phyloP scores from a whole-genome alignment of 2,329 filamentous ascomycete genomes.

The Phaeoacremonium minimum region DNA sequence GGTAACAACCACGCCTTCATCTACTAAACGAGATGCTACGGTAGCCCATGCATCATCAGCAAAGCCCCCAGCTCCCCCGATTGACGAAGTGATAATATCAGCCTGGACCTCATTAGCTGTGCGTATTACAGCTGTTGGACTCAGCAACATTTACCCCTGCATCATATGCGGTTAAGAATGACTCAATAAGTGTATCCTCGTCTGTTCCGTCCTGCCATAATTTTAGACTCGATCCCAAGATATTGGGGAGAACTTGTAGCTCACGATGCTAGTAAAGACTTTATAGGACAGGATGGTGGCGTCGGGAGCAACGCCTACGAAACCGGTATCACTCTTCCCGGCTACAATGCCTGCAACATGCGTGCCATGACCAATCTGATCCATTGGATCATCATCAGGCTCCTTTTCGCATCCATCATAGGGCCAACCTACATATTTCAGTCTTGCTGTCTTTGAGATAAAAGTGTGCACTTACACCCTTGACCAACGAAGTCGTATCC shows the following conservation, averaged over 20 bases:
- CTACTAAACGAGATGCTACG: conserved; percentile 9
- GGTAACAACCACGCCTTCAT: conserved; percentile 6
- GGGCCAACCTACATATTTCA: conserved; percentile 4
- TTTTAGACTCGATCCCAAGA: too few relatives aligned
- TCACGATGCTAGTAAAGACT: conserved; percentile 6
- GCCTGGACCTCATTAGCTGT: neutral
- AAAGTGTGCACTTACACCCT: neutral
- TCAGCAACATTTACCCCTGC: conserved; percentile 4
- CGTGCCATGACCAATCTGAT: conserved; percentile 29
- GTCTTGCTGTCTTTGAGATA: neutral
- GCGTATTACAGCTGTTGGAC: too few relatives aligned
- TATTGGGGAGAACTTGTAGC: too few relatives aligned
- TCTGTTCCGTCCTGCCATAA: conserved; percentile 7
- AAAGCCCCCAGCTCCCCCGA: conserved; percentile 6
- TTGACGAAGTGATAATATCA: conserved; percentile 8
- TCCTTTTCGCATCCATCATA: conserved; percentile 11
- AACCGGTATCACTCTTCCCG: conserved; percentile 6
- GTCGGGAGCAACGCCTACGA: conserved; percentile 8
- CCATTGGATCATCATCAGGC: conserved; percentile 29
- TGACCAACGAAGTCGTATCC: conserved; percentile 10
- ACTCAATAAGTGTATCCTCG: conserved; percentile 9
- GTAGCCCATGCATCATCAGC: conserved; percentile 9
- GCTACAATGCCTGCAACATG: conserved; percentile 26
- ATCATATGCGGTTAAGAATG: conserved; percentile 8
- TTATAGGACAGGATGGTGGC: conserved; percentile 10